Evolutionary conservation across 495 filamentous ascomycete species (phyloP).

Genomic region (Neurospora sp.): DNA sequence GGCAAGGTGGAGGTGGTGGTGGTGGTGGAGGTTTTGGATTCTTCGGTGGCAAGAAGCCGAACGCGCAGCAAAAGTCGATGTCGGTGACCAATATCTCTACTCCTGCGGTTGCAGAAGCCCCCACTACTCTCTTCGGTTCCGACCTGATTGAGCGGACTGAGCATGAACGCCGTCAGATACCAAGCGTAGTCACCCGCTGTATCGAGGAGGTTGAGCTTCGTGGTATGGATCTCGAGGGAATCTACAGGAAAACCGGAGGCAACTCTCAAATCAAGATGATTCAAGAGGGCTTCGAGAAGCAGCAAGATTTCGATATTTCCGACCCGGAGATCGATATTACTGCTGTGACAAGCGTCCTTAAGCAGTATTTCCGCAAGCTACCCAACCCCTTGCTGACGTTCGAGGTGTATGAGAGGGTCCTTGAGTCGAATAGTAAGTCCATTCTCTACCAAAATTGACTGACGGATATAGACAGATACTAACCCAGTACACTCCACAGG

Average conservation of each 20-base stretch:
- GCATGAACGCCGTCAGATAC: constrained; percentile 81
- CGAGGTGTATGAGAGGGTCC: constrained; percentile 80
- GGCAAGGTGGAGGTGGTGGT: constrained; percentile 31
- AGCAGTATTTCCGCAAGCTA: constrained; percentile 95
- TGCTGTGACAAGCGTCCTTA: constrained; percentile 87
- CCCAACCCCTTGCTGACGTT: constrained; percentile 86
- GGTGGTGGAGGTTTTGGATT: constrained; percentile 49
- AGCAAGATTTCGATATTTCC: constrained; percentile 77
- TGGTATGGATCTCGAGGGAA: constrained; percentile 96
- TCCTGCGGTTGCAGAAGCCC: constrained; percentile 43
- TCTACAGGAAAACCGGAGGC: constrained; percentile 95
- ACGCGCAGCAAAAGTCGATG: constrained; percentile 34
- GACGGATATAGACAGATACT: background rate
- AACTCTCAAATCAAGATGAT: constrained; percentile 77
- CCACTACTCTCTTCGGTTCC: constrained; percentile 72
- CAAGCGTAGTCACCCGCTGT: constrained; percentile 82
- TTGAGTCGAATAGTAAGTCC: constrained; percentile 59
- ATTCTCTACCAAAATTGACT: background rate
- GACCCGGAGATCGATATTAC: constrained; percentile 93
- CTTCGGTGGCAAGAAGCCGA: constrained; percentile 45
- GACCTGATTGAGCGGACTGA: constrained; percentile 81
- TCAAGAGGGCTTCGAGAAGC: constrained; percentile 81
- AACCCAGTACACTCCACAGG: constrained; percentile 13
- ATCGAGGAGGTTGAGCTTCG: constrained; percentile 95
- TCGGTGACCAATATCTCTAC: constrained; percentile 43